Base-by-base conservation (phyloP, 108 stramenopile genomes). In the Chaetoceros muelleri region DNA sequence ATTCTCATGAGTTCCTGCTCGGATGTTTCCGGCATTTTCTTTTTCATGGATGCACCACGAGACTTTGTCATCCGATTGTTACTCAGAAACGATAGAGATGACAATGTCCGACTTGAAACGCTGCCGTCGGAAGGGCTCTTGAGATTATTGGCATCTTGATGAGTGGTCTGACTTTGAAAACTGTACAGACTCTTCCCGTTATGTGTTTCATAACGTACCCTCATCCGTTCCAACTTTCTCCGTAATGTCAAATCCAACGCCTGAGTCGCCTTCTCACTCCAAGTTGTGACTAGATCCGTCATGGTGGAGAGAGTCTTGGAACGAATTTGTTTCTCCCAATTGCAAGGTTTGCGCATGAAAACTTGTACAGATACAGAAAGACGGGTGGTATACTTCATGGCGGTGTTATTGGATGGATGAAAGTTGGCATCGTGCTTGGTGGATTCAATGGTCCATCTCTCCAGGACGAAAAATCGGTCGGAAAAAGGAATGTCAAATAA, bases 401-500 rank as follows among this genome's bases (percentile, higher is more conserved):
- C 31, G 31, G 23, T 23, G 52, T 28, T 24, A 19, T 23, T 49
- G 24, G 53, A 30, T 54, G 51, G 24, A 13, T 30, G 54, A 28
- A 23, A 0, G 26, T 48, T 13, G 7, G 50, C 24, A 28, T 54
- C 46, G 13, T 30, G 22, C 55, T 10, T 19, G 17, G 30, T 28
- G 0, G 82, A 70, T 24, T 67, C 69, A 10, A 90, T 31, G 21
- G 82, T 46, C 88, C 88, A 90, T 65, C 84, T 67, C 55, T 90
- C 88, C 50, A 81, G 16, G 1, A 90, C 75, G 44, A 61, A 78
- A 60, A 90, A 90, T 27, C 74, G 61, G 60, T 86, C 82, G 2
- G 69, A 61, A 64, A 76, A 90, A 2, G 88, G 88, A 58, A 90
- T 83, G 26, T 90, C 79, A 24, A 69, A 52, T 13, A 90, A 59